These are phyloP conservation scores for Aspergillus udagawae DNA, from an alignment of 2,329 filamentous ascomycete species.

Conservation along the genomic window DNA sequence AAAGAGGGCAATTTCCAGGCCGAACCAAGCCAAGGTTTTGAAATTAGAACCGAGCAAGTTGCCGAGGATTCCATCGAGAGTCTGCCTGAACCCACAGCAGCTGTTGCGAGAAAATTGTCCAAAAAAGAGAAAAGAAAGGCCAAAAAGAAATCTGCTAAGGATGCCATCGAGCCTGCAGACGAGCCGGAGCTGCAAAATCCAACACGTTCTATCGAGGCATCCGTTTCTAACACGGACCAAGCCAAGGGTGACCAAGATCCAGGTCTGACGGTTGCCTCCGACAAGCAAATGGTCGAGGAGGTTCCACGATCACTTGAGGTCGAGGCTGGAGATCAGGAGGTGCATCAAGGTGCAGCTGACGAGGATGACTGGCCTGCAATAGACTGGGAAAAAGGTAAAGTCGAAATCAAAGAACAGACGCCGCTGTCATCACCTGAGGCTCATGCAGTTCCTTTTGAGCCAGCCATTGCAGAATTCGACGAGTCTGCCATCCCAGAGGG, in stretches of 20 bases:
- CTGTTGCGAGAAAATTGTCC: slow-evolving; percentile 23
- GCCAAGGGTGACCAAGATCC: slow-evolving; percentile 2
- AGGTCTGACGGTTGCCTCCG: background rate
- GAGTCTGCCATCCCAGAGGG: slow-evolving; percentile 23
- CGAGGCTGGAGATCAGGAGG: slow-evolving; percentile 4
- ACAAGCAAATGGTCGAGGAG: background rate
- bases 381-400: slow-evolving; percentile 32
- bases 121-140: slow-evolving; percentile 38
- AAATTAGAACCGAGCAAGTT: slow-evolving; percentile 11
- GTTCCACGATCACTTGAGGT: background rate
- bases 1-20: slow-evolving; percentile 5
- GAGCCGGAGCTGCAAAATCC: slow-evolving; percentile 4
- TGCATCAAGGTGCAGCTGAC: slow-evolving; percentile 12
- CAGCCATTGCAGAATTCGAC: slow-evolving; percentile 27
- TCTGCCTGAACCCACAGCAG: slow-evolving; percentile 4
- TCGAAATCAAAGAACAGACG: slow-evolving; percentile 19
- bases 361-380: slow-evolving; percentile 37
- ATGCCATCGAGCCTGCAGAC: slow-evolving; percentile 3
- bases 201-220: background rate
- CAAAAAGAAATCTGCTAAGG: slow-evolving; percentile 23
- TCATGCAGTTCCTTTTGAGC: slow-evolving; percentile 17
- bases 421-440: slow-evolving; percentile 21
- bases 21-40: slow-evolving; percentile 1
- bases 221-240: background rate
- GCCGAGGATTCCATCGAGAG: slow-evolving; percentile 4